A percentile compares a stretch with the other conserved stretches of the same genome.
phyloP scores from a whole-genome alignment of 331 rosid genomes.

The Dryas integrifolia region DNA sequence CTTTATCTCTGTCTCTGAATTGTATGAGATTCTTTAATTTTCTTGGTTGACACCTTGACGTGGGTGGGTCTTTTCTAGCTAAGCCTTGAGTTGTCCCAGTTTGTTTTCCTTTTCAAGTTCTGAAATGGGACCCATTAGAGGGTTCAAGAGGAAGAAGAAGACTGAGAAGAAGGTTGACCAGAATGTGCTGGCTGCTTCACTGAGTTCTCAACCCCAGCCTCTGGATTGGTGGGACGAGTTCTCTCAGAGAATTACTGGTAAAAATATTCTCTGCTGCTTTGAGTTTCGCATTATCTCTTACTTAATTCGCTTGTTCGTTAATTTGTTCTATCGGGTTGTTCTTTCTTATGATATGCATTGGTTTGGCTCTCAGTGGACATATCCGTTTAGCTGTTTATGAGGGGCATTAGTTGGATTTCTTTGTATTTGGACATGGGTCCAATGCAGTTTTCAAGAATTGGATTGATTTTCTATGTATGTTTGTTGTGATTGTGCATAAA shows the following conservation, averaged over 20 bases:
- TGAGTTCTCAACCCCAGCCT: slow-evolving; percentile 45
- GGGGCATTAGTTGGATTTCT: slow-evolving; percentile 27
- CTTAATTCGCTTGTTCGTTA: slow-evolving; percentile 1
- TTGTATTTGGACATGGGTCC: slow-evolving; percentile 32
- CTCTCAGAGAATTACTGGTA: slow-evolving; percentile 73
- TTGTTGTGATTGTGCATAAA: slow-evolving; percentile 10
- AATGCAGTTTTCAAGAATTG: slow-evolving; percentile 27
- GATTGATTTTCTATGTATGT: slow-evolving; percentile 7
- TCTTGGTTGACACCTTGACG: slow-evolving; percentile 18
- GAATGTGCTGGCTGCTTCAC: slow-evolving; percentile 48
- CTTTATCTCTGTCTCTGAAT: slow-evolving; percentile 24
- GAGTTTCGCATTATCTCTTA: neutral
- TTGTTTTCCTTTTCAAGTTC: slow-evolving; percentile 19
- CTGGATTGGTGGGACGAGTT: slow-evolving; percentile 89
- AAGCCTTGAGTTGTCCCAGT: slow-evolving; percentile 19
- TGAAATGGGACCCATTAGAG: slow-evolving; percentile 86
- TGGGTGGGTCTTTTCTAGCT: slow-evolving; percentile 25
- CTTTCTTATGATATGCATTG: slow-evolving; percentile 15
- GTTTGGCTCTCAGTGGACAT: slow-evolving; percentile 13
- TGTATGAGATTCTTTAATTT: slow-evolving; percentile 32
- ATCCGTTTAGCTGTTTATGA: slow-evolving; percentile 14
- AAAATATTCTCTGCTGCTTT: neutral
- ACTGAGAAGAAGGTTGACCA: slow-evolving; percentile 52
- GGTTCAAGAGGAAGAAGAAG: slow-evolving; percentile 73
- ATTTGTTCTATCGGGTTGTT: slow-evolving; percentile 8